Evolutionary conservation across 148 eudicot genomes (phyloP).

Genomic region (Beta vulgaris): DNA sequence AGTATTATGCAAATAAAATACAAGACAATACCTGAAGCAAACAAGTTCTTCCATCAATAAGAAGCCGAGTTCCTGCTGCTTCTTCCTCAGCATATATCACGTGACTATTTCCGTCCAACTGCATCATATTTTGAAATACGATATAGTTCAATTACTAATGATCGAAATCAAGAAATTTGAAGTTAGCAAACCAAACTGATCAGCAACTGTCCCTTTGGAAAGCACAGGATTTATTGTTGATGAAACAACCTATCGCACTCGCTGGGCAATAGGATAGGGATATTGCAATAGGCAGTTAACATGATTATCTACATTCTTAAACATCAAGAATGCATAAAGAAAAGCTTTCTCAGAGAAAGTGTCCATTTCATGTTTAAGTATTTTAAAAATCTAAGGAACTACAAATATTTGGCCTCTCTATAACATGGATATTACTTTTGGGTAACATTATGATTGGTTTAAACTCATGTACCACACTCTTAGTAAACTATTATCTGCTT

Average conservation of each 20-base stretch:
- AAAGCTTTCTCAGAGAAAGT: not conserved
- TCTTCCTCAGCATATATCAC: slow-evolving; percentile 99
- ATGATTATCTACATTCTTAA: not conserved
- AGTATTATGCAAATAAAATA: slow-evolving; percentile 7
- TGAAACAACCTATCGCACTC: not conserved
- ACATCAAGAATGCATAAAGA: not conserved
- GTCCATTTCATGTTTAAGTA: not conserved
- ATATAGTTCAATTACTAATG: not conserved
- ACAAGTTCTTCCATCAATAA: slow-evolving; percentile 99
- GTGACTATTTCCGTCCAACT: slow-evolving; percentile 99
- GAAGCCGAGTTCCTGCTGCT: slow-evolving; percentile 99
- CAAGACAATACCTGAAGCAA: slow-evolving; percentile 75
- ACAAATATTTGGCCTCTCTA: too few relatives aligned
- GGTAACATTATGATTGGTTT: too few relatives aligned
- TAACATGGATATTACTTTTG: too few relatives aligned
- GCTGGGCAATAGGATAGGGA: not conserved
- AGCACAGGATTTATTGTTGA: not conserved
- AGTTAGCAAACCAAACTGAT: not conserved
- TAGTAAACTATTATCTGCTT: not conserved
- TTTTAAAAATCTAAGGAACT: too few relatives aligned
- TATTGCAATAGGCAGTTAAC: not conserved
- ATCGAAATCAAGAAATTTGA: not conserved
- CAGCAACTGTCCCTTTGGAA: not conserved
- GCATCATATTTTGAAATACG: slow-evolving; percentile 26
- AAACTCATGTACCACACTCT: not conserved